A percentile compares a stretch with the other conserved stretches of the same genome.
Conservation (phyloP, 352 stramenopile species). For the Aphanomyces astaci region DNA sequence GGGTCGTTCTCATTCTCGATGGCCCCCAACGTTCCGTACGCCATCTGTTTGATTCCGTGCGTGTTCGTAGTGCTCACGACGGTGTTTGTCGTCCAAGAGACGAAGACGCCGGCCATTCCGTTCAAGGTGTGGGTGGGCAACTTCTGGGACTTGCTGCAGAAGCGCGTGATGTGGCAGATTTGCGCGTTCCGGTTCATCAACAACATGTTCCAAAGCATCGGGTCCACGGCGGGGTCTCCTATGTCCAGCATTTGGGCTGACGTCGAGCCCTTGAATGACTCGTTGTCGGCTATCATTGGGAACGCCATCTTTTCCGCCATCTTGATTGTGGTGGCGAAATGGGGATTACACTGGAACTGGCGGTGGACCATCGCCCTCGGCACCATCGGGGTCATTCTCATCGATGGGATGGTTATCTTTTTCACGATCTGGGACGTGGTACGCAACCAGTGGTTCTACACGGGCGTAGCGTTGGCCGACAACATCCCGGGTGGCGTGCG, state of each 20-base stretch:
- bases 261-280: slow-evolving; percentile 35
- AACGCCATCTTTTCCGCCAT: slow-evolving; percentile 24
- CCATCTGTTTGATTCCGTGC: no score
- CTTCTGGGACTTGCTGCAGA: background rate
- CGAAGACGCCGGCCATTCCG: background rate
- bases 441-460: no score
- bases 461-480: no score
- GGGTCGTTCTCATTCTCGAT: slow-evolving; percentile 43
- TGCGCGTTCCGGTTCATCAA: no score
- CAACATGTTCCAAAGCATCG: no score
- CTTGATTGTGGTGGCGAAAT: slow-evolving; percentile 32
- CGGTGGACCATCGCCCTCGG: slow-evolving; percentile 55
- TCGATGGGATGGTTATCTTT: no score
- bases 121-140: background rate
- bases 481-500: slow-evolving; percentile 54
- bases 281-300: no score
- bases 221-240: background rate
- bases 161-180: no score
- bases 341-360: slow-evolving; percentile 28
- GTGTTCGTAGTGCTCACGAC: background rate
- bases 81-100: background rate
- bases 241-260: background rate
- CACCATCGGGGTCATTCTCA: slow-evolving; percentile 41
- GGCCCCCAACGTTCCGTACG: no score
- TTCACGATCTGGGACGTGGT: no score